These are phyloP conservation scores for Priceomyces melissophilus DNA, from an alignment of 805 yeast genomes.

Conservation along the genomic window DNA sequence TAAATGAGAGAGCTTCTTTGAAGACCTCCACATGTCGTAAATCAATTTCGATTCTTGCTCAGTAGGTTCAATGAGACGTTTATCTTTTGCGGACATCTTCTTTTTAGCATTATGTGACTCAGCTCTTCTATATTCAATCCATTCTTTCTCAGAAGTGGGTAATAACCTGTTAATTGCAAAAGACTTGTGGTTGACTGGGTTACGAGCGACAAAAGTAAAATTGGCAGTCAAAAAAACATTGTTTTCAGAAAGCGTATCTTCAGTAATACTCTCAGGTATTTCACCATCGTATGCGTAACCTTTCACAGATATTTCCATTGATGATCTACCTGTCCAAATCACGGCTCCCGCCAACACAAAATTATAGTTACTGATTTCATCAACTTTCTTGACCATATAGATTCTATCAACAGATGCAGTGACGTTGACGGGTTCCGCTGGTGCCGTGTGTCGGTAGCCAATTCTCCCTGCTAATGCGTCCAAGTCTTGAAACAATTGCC, in stretches of 20 bases:
- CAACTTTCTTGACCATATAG: constrained; percentile 79
- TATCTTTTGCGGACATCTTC: constrained; percentile 68
- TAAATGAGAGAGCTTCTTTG: constrained; percentile 29
- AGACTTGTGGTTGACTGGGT: constrained; percentile 87
- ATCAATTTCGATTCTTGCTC: constrained; percentile 69
- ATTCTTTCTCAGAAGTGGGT: constrained; percentile 71
- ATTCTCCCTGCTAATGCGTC: constrained; percentile 94
- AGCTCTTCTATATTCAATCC: constrained; percentile 83
- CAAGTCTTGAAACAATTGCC: constrained; percentile 89
- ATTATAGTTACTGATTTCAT: constrained; percentile 69
- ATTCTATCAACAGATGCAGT: constrained; percentile 94
- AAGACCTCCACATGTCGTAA: constrained; percentile 67
- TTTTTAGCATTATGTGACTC: constrained; percentile 87
- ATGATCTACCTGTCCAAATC: constrained; percentile 91
- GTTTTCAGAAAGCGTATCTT: constrained; percentile 55
- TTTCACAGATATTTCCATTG: constrained; percentile 91
- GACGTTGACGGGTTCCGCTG: constrained; percentile 93
- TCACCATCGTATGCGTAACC: constrained; percentile 72
- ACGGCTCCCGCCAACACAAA: constrained; percentile 87
- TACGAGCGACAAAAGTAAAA: constrained; percentile 93
- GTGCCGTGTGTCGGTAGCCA: constrained; percentile 89
- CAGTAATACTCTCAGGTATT: constrained; percentile 51
- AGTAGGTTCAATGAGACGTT: constrained; percentile 59
- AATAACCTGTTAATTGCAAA: constrained; percentile 79
- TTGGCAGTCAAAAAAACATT: constrained; percentile 83